phyloP scores from a whole-genome alignment of 306 rosid species.

The Ormosia emarginata region DNA sequence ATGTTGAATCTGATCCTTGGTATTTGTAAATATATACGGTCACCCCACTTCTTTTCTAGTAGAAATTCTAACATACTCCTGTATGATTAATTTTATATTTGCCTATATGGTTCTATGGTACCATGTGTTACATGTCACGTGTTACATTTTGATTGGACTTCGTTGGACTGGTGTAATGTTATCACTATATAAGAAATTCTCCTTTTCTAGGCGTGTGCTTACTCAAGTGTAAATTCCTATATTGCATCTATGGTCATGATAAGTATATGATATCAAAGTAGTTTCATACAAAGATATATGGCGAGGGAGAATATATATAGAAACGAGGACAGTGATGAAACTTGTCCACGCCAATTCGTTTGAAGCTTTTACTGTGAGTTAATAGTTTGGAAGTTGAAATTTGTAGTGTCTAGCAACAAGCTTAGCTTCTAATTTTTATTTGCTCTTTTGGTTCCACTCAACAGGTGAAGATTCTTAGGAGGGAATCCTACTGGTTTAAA shows the following conservation, averaged over 20 bases:
- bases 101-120: no score
- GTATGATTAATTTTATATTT: no score
- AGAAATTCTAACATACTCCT: no score
- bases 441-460: constrained; percentile 1
- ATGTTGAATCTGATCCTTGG: background rate
- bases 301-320: background rate
- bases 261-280: background rate
- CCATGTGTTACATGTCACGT: no score
- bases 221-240: background rate
- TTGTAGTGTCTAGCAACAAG: background rate
- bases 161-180: no score
- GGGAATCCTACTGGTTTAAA: constrained; percentile 83
- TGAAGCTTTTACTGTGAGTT: background rate
- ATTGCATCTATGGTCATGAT: background rate
- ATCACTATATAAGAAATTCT: no score
- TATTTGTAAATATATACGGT: background rate
- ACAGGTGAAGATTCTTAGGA: constrained; percentile 86
- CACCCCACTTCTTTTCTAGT: no score
- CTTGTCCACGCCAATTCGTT: background rate
- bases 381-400: background rate
- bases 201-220: background rate
- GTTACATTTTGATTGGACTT: no score
- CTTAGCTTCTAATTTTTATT: background rate
- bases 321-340: background rate
- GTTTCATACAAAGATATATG: background rate